phyloP scores from a whole-genome alignment of 2,329 filamentous ascomycete genomes.

The Pseudogymnoascus sp. region DNA sequence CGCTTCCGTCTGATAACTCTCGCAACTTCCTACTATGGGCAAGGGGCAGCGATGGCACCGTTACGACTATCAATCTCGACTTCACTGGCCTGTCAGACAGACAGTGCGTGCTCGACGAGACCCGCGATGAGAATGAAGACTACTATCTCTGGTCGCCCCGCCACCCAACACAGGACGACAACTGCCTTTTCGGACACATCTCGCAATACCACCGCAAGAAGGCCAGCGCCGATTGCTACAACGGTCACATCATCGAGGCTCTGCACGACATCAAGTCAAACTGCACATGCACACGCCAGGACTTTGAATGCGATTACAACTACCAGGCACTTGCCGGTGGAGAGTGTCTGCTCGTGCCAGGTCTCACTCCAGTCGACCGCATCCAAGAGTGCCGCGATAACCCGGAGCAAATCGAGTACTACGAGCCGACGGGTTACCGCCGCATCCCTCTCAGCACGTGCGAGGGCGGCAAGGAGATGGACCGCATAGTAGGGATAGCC shows the following conservation, averaged over 20 bases:
- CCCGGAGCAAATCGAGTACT: constrained; percentile 68
- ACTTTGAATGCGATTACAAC: constrained; percentile 98
- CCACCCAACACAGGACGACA: constrained; percentile 69
- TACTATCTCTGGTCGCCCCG: constrained; percentile 84
- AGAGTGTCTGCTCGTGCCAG: constrained; percentile 69
- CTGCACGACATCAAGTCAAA: constrained; percentile 65
- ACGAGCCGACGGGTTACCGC: constrained; percentile 79
- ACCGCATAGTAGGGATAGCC: constrained; percentile 55
- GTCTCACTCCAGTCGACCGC: constrained; percentile 59
- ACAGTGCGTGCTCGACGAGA: constrained; percentile 62
- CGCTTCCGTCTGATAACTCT: constrained; percentile 80
- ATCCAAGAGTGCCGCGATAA: constrained; percentile 52
- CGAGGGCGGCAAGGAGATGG: constrained; percentile 64
- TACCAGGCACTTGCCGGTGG: constrained; percentile 73
- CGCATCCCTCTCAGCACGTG: constrained; percentile 88
- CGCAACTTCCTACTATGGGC: constrained; percentile 92
- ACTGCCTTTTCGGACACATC: constrained; percentile 89
- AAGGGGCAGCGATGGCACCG: constrained; percentile 44
- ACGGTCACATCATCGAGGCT: constrained; percentile 63
- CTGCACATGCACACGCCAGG: constrained; percentile 74
- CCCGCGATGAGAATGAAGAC: constrained; percentile 53
- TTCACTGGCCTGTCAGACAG: constrained; percentile 74
- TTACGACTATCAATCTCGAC: constrained; percentile 77
- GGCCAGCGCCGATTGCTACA: constrained; percentile 70
- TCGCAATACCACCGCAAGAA: constrained; percentile 89